phyloP scores from a whole-genome alignment of 768 basidiomycete genomes.

The Erythrobasidium yunnanense region DNA sequence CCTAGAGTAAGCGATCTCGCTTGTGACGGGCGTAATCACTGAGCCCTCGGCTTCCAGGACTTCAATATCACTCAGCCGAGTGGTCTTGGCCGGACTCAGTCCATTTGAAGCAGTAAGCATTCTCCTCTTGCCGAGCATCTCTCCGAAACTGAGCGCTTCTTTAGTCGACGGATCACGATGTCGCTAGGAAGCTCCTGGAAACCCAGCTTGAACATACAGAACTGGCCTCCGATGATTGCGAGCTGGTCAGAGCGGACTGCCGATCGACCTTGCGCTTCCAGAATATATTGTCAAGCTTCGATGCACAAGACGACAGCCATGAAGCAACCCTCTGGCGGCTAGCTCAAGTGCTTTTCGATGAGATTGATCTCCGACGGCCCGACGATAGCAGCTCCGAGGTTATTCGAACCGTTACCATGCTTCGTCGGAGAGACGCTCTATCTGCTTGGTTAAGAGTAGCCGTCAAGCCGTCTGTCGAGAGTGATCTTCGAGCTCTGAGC shows the following conservation, averaged over 20 bases:
- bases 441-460: slow-evolving; percentile 73
- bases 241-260: neutral
- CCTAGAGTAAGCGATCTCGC: neutral
- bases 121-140: too few relatives aligned
- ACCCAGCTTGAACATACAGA: slow-evolving; percentile 52
- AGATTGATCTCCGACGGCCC: slow-evolving; percentile 56
- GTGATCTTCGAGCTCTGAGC: slow-evolving; percentile 49
- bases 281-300: slow-evolving; percentile 63
- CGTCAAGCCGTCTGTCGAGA: slow-evolving; percentile 60
- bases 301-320: slow-evolving; percentile 57
- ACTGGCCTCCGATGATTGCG: neutral
- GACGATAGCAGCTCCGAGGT: slow-evolving; percentile 48
- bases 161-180: neutral
- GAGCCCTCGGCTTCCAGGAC: too few relatives aligned
- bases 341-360: slow-evolving; percentile 77
- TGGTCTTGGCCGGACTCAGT: too few relatives aligned
- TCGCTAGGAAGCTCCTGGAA: slow-evolving; percentile 55
- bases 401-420: slow-evolving; percentile 42
- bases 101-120: too few relatives aligned
- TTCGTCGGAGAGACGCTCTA: slow-evolving; percentile 67
- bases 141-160: neutral
- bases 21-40: neutral
- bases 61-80: too few relatives aligned
- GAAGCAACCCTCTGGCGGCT: slow-evolving; percentile 79
- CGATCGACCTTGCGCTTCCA: slow-evolving; percentile 55